Evolutionary conservation across 805 yeast genomes (phyloP), one percentile per base, ranked within the genome.

Genomic region (Candida ficus): DNA sequence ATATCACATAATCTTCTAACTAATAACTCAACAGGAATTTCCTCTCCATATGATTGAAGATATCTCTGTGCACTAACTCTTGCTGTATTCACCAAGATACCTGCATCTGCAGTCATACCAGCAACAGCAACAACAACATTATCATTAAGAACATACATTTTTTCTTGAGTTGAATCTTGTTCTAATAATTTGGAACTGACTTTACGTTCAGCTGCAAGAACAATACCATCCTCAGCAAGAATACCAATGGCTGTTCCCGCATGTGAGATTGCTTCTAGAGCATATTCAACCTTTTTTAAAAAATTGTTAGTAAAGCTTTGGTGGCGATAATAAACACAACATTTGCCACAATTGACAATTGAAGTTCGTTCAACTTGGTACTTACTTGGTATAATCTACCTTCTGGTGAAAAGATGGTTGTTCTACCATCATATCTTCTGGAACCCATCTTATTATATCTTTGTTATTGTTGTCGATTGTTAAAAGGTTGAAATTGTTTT

Each of bases 351-450:
- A 35, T 13, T 20, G 23, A 16, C n/a, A n/a, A n/a, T n/a, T n/a
- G n/a, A n/a, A n/a, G n/a, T n/a, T n/a, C n/a, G n/a, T n/a, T n/a
- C n/a, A n/a, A n/a, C n/a, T n/a, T n/a, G n/a, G n/a, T 8, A 64
- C 75, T 13, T 54, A 78, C 89, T 68, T 93, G 99, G 67, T 93
- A 93, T 43, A 93, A 74, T 66, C 99, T 79, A 29, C 99, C 99
- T 63, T 93, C 99, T 9, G 99, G 99, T 29, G 98, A 91, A 68
- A 93, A 93, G 58, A 93, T 95, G 5, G 99, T 93, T 38, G 99
- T 93, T 75, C 99, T 80, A 47, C 96, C 84, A 68, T 93, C 99
- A 88, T 93, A 93, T 77, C 99, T 82, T 83, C 98, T 84, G 53
- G 96, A 87, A 14, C 80, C 80, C 80, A 75, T 75, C 12, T n/a